phyloP scores from a whole-genome alignment of 176 grass and related monocot species.

The Carex pumila region DNA sequence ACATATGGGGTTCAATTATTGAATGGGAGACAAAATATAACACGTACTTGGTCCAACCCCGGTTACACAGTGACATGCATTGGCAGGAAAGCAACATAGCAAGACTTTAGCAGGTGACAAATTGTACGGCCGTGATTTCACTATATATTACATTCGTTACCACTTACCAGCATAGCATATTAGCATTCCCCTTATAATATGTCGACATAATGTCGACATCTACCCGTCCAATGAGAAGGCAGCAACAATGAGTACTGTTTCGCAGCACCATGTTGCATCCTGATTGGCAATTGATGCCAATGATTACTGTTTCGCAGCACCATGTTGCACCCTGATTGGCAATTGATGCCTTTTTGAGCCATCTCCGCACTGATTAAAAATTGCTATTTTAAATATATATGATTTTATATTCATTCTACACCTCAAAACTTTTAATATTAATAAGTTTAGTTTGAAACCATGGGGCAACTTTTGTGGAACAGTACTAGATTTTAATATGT shows the following conservation, averaged over 20 bases:
- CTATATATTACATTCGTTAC: neutral
- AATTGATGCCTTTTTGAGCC: neutral
- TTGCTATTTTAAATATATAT: neutral
- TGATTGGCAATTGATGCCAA: neutral
- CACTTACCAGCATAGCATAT: neutral
- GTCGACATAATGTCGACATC: conserved; percentile 22
- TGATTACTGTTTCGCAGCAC: neutral
- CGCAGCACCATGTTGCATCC: neutral
- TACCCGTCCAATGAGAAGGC: neutral
- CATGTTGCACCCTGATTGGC: neutral
- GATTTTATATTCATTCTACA: neutral
- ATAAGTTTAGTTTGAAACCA: neutral
- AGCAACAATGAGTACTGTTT: neutral
- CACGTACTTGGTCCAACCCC: too few species aligned
- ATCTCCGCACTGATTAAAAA: neutral
- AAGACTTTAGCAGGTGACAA: neutral
- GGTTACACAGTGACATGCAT: neutral
- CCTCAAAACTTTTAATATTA: neutral
- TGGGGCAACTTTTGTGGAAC: neutral
- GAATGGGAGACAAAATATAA: too few species aligned
- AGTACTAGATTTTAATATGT: neutral
- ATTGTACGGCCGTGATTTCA: neutral
- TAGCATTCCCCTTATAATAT: neutral
- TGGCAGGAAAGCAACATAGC: neutral
- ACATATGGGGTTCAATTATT: too few species aligned